phyloP scores from a whole-genome alignment of 2,329 filamentous ascomycete genomes.

The Diaporthe humulicola region DNA sequence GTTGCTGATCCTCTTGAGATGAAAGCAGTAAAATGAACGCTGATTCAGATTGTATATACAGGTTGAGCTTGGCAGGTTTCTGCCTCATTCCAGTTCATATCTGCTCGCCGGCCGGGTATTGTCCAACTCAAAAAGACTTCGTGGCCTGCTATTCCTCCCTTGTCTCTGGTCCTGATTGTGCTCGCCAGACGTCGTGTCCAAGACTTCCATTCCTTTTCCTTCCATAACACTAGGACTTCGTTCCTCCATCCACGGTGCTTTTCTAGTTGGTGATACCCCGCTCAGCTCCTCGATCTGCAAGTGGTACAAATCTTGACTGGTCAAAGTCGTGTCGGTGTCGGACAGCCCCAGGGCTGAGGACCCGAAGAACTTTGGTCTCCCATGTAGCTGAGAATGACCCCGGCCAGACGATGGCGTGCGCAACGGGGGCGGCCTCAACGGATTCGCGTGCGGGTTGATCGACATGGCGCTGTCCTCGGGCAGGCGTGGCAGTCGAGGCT shows the following conservation, averaged over 20 bases:
- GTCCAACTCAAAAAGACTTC: constrained; percentile 8
- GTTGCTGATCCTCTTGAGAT: not conserved
- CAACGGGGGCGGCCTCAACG: constrained; percentile 10
- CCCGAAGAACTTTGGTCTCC: not conserved
- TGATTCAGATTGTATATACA: constrained; percentile 15
- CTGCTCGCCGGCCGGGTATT: constrained; percentile 18
- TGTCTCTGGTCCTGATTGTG: not conserved
- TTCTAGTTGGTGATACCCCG: not conserved
- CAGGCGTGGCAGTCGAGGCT: not conserved
- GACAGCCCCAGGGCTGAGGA: not conserved
- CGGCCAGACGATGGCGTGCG: not conserved
- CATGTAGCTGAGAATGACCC: not conserved
- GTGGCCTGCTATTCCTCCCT: not conserved
- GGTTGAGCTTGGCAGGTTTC: not conserved
- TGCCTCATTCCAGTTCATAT: constrained; percentile 23
- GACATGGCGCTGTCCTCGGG: constrained; percentile 23
- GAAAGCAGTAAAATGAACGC: constrained; percentile 5
- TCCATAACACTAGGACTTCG: constrained; percentile 22
- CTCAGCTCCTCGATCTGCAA: constrained; percentile 19
- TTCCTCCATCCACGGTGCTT: constrained; percentile 19
- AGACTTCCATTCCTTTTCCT: constrained; percentile 4
- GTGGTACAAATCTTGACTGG: constrained; percentile 4
- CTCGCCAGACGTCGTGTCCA: not conserved
- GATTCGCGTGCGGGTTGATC: constrained; percentile 3
- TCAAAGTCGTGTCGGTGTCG: not conserved